Percentiles rank a stretch among this genome's conserved stretches.
Conservation (phyloP, 2,329 filamentous ascomycete genomes). For the Exophiala sp. region DNA sequence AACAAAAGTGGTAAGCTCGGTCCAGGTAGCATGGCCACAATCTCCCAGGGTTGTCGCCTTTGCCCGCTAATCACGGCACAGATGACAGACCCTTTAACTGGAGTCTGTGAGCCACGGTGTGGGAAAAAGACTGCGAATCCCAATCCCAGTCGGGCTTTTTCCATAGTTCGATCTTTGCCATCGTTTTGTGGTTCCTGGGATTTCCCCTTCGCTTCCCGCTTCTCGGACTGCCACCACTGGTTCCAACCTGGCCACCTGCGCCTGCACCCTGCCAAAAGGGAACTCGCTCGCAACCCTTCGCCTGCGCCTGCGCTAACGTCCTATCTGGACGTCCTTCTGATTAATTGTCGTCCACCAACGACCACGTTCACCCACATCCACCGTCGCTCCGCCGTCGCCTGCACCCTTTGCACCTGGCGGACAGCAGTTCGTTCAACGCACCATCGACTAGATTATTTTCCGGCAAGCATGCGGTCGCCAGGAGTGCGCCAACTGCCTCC, state of each 20-base stretch:
- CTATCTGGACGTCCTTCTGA: neutral
- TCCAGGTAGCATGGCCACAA: no score
- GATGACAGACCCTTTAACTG: no score
- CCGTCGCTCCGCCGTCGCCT: neutral
- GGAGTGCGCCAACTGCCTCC: constrained; percentile 3
- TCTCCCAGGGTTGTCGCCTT: neutral
- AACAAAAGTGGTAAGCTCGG: neutral
- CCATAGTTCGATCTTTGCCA: no score
- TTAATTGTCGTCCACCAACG: neutral
- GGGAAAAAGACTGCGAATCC: neutral
- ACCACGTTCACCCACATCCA: neutral
- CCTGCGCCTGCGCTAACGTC: neutral
- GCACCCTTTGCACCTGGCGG: neutral
- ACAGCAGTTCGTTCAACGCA: neutral
- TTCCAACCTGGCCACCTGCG: no score
- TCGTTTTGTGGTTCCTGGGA: no score
- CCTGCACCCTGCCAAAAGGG: no score
- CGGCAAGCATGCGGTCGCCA: constrained; percentile 18
- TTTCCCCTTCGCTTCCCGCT: no score
- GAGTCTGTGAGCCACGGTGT: no score
- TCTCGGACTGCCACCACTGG: no score
- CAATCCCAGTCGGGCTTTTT: no score
- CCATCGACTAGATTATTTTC: neutral
- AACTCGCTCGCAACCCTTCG: neutral
- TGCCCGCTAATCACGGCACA: neutral